Evolutionary conservation across 2,329 filamentous ascomycete species (phyloP).

Genomic region (Pseudogymnoascus sp.): DNA sequence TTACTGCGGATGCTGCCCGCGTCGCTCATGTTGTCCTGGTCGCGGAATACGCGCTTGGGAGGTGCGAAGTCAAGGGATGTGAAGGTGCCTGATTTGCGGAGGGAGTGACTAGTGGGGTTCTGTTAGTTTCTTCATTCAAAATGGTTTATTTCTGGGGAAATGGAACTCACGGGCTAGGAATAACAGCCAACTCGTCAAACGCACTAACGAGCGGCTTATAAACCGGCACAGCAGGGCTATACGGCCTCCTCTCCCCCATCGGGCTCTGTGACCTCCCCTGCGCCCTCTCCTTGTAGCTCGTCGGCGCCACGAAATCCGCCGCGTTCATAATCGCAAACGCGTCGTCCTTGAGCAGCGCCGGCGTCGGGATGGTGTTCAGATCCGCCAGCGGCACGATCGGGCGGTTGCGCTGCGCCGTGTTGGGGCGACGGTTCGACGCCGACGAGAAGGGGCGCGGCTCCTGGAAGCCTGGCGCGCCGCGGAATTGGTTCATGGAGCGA

Average conservation of each 20-base stretch:
- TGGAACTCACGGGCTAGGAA: slow-evolving; percentile 91
- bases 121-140: slow-evolving; percentile 22
- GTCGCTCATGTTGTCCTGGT: slow-evolving; percentile 50
- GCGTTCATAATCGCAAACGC: slow-evolving; percentile 59
- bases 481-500: slow-evolving; percentile 20
- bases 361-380: slow-evolving; percentile 72
- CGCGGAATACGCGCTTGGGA: slow-evolving; percentile 62
- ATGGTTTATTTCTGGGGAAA: neutral
- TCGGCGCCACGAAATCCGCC: slow-evolving; percentile 80
- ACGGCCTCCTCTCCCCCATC: slow-evolving; percentile 58
- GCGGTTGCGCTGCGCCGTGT: slow-evolving; percentile 34
- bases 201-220: slow-evolving; percentile 73
- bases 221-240: slow-evolving; percentile 61
- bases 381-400: slow-evolving; percentile 63
- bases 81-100: slow-evolving; percentile 71
- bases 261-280: slow-evolving; percentile 61
- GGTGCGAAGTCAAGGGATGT: slow-evolving; percentile 75
- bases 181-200: slow-evolving; percentile 75
- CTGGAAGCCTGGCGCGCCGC: slow-evolving; percentile 22
- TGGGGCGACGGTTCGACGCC: slow-evolving; percentile 39
- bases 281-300: slow-evolving; percentile 55
- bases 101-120: slow-evolving; percentile 44
- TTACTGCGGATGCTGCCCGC: slow-evolving; percentile 59
- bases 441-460: slow-evolving; percentile 57
- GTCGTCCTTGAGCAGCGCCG: slow-evolving; percentile 76